Base-by-base conservation (phyloP, 495 filamentous ascomycete species). In the Cryomyces minteri region DNA sequence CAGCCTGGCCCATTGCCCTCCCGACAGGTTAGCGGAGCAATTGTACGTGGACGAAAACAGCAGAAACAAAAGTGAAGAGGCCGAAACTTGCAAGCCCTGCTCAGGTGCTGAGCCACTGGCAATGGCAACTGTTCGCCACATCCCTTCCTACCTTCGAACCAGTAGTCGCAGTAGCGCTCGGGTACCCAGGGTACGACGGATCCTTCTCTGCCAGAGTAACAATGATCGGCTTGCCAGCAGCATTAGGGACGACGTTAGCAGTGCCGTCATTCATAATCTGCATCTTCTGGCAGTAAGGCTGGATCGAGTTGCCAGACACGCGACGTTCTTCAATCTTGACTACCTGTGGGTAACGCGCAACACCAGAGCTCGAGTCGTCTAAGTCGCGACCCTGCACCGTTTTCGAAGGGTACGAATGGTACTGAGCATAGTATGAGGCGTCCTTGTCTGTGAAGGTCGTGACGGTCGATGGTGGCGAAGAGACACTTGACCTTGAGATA, bases 241-340 rank as follows among this genome's bases (percentile, higher is more conserved):
- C 47, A 41, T 49, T 61, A 3, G 47, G 6, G 11, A 73, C 55
- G 18, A 68, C 62, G 6, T 57, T 54, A 7, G 75, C 54, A 4
- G 54, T 48, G 4, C 69, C 67, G 47, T 74, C 58, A 12, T 67
- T 54, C 34, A 72, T 58, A 18, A 92, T 68, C 52, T 75, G 65
- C 64, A 83, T 79, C 53, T 86, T 76, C 41, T 82, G 72, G 60
- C 85, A 93, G 51, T 74, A 76, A 4, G 80, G 73, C 43, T 62
- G 51, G 6, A 56, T 45, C 4, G 44, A 40, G 43, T 53, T 40
- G 51, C 50, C 48, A 45, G 66, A 51, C 57, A 75, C 49, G n/a
- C 84, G 72, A 34, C 77, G 76, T 59, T 94, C 87, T 55, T 84
- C 75, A 32, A 92, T 67, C 59, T 92, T 90, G 52, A 94, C 67